Evolutionary conservation across 2,329 filamentous ascomycete species (phyloP).

Genomic region (Amesomyces nigricolor): DNA sequence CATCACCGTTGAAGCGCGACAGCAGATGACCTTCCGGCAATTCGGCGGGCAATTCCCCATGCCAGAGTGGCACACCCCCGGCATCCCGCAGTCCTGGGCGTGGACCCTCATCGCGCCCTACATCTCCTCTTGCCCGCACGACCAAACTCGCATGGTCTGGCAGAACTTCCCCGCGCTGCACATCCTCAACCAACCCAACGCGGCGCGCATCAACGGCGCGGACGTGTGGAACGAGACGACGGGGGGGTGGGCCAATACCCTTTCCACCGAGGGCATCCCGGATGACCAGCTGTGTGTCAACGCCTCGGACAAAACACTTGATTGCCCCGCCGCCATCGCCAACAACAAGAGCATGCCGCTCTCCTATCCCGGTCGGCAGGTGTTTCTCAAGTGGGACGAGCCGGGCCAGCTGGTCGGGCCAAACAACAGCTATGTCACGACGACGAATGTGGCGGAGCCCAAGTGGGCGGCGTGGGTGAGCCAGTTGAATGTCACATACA

Average conservation of each 20-base stretch:
- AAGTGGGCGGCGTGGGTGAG: slow-evolving; percentile 69
- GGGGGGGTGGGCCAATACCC: slow-evolving; percentile 52
- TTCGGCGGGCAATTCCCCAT: slow-evolving; percentile 74
- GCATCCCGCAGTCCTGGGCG: slow-evolving; percentile 76
- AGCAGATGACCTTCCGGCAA: slow-evolving; percentile 81
- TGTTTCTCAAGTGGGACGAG: slow-evolving; percentile 67
- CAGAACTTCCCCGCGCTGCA: slow-evolving; percentile 74
- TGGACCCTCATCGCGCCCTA: slow-evolving; percentile 80
- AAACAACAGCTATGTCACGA: slow-evolving; percentile 75
- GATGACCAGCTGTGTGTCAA: slow-evolving; percentile 51
- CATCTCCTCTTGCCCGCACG: slow-evolving; percentile 67
- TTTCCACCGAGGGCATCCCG: slow-evolving; percentile 42
- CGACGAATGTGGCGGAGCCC: slow-evolving; percentile 52
- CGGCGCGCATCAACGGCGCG: slow-evolving; percentile 59
- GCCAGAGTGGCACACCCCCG: slow-evolving; percentile 76
- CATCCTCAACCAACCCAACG: slow-evolving; percentile 72
- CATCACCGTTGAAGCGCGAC: slow-evolving; percentile 72
- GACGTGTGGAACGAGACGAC: slow-evolving; percentile 58
- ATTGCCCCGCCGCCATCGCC: slow-evolving; percentile 59
- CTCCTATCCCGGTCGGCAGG: slow-evolving; percentile 65
- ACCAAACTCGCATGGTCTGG: slow-evolving; percentile 72
- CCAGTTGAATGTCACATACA: slow-evolving; percentile 71
- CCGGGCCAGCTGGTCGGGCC: slow-evolving; percentile 66
- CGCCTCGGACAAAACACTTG: slow-evolving; percentile 44
- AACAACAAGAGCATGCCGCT: slow-evolving; percentile 66